Conservation (phyloP, 805 yeast genomes). For the Kockiozyma suomiensis region DNA sequence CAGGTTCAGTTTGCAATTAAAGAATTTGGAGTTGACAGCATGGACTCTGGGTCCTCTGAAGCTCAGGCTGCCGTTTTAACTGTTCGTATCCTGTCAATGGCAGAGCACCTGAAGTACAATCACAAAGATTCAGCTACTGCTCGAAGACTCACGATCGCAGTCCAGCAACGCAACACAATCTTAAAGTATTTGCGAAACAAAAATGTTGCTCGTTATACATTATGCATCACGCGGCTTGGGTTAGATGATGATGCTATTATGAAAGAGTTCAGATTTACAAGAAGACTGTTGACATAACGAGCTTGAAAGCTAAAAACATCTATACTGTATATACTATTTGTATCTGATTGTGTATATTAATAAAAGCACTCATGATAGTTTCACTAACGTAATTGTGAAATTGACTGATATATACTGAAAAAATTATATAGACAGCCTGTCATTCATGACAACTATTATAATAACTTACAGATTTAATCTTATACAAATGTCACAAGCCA, state of each 20-base stretch:
- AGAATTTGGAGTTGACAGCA: slow-evolving; percentile 81
- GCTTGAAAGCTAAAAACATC: background rate
- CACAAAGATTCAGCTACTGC: slow-evolving; percentile 74
- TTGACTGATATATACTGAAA: no score
- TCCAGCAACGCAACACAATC: slow-evolving; percentile 84
- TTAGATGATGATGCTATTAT: slow-evolving; percentile 76
- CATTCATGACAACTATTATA: no score
- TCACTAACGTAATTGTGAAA: no score
- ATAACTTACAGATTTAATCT: no score
- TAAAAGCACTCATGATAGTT: background rate
- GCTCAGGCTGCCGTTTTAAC: slow-evolving; percentile 94
- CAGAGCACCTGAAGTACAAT: slow-evolving; percentile 68
- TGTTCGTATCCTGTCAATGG: slow-evolving; percentile 73
- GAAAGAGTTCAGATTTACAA: slow-evolving; percentile 58
- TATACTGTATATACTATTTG: background rate
- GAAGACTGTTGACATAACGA: slow-evolving; percentile 3
- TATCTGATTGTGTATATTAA: background rate
- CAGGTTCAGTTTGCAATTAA: slow-evolving; percentile 66
- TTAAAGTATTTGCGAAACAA: slow-evolving; percentile 79
- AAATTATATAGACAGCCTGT: no score
- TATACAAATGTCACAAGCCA: no score
- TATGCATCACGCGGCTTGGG: slow-evolving; percentile 86
- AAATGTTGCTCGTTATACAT: slow-evolving; percentile 78
- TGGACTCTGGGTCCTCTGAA: slow-evolving; percentile 94
- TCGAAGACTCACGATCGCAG: slow-evolving; percentile 74